Conservation (phyloP, 805 yeast genomes). For the Suhomyces sp. region DNA sequence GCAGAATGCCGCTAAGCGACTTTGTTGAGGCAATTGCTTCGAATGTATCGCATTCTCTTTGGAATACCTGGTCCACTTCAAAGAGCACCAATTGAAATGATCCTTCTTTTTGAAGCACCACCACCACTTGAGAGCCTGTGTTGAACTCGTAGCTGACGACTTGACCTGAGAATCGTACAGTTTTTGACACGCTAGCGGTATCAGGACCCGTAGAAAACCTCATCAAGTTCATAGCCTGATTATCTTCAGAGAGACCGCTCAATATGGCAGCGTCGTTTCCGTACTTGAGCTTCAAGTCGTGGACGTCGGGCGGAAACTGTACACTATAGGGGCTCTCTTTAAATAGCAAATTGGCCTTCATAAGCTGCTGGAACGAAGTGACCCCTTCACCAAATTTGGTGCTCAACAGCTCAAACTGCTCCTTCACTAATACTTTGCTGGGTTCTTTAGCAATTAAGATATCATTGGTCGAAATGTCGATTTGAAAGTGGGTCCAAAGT, state of each 20-base stretch:
- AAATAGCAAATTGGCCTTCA: slow-evolving; percentile 6
- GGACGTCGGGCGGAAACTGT: not conserved
- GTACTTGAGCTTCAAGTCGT: slow-evolving; percentile 5
- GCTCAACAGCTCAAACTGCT: slow-evolving; percentile 1
- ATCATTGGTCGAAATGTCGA: slow-evolving; percentile 15
- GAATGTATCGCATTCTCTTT: not conserved
- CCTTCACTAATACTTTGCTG: not conserved
- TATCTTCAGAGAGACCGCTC: not conserved
- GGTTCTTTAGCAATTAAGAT: slow-evolving; percentile 5
- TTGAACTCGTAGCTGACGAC: slow-evolving; percentile 10
- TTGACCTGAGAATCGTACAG: not conserved
- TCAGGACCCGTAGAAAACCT: not conserved
- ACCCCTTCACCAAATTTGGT: not conserved
- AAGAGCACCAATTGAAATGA: not conserved
- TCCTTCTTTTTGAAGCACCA: not conserved
- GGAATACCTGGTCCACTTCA: not conserved
- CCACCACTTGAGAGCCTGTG: slow-evolving; percentile 4
- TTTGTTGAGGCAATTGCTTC: not conserved
- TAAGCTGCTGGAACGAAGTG: slow-evolving; percentile 1
- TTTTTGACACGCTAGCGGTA: not conserved
- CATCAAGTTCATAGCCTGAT: not conserved
- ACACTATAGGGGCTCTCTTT: not conserved
- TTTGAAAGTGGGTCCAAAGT: slow-evolving; percentile 17
- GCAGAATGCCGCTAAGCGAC: slow-evolving; percentile 3
- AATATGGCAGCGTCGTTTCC: slow-evolving; percentile 2